These are phyloP conservation scores for Russula dissimulans DNA, from an alignment of 768 basidiomycete genomes.

Conservation along the genomic window DNA sequence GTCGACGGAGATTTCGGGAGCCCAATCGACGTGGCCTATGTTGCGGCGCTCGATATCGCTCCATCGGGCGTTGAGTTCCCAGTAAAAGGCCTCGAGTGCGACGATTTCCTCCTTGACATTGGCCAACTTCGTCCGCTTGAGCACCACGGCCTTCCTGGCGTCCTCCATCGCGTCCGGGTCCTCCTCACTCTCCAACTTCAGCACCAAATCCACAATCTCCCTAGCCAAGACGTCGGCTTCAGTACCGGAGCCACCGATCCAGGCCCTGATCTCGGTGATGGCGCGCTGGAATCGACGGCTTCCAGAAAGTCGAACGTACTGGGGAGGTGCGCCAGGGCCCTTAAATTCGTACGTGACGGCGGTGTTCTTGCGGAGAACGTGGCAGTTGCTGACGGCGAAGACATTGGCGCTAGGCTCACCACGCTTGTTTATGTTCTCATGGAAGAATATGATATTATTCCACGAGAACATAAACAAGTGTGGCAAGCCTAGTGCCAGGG, in stretches of 20 bases:
- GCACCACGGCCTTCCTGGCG: not conserved
- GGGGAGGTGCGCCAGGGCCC: not conserved
- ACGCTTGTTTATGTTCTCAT: conserved; percentile 7
- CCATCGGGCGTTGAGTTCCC: not conserved
- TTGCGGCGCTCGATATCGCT: not conserved
- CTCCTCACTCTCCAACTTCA: not conserved
- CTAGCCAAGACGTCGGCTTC: not conserved
- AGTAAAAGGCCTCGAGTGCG: not conserved
- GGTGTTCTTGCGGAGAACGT: conserved; percentile 25
- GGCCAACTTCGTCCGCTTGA: not conserved
- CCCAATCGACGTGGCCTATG: not conserved
- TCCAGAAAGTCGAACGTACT: not conserved
- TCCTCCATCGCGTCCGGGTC: not conserved
- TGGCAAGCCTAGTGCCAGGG: too few species aligned
- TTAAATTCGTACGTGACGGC: conserved; percentile 12
- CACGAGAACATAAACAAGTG: too few species aligned
- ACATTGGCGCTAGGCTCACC: conserved; percentile 25
- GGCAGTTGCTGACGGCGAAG: conserved; percentile 25
- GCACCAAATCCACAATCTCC: not conserved
- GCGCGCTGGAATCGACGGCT: not conserved
- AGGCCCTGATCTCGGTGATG: not conserved
- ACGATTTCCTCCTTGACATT: not conserved
- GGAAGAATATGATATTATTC: too few species aligned
- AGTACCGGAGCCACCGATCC: not conserved
- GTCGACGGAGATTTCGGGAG: not conserved